Evolutionary conservation across 805 yeast genomes (phyloP).

Genomic region (Hanseniaspora pseudoguilliermondii): DNA sequence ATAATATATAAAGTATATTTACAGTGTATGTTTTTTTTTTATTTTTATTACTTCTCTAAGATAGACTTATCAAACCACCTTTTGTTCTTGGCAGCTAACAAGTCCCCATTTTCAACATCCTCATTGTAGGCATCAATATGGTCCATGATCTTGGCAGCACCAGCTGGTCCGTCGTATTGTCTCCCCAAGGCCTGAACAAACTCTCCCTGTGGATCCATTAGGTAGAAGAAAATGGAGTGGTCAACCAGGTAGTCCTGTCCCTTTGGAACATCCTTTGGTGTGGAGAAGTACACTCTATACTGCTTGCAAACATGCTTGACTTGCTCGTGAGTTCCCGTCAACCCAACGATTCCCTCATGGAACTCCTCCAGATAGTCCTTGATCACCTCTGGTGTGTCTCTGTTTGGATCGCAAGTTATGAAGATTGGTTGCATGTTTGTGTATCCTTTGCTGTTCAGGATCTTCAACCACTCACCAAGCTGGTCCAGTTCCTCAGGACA

Average conservation of each 20-base stretch:
- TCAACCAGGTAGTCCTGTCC: constrained; percentile 96
- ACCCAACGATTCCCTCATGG: constrained; percentile 78
- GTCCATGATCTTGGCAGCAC: constrained; percentile 60
- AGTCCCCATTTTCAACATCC: constrained; percentile 32
- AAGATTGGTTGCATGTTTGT: constrained; percentile 65
- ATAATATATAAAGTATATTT: no score
- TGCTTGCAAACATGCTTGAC: constrained; percentile 76
- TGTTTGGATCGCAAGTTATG: constrained; percentile 92
- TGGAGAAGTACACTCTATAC: constrained; percentile 91
- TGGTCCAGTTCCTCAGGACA: constrained; percentile 97
- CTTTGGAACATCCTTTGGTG: constrained; percentile 85
- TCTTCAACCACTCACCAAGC: constrained; percentile 54
- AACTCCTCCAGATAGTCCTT: constrained; percentile 76
- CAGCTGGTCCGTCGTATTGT: constrained; percentile 68
- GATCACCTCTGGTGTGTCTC: constrained; percentile 79
- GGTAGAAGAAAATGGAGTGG: constrained; percentile 90
- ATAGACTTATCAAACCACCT: constrained; percentile 26
- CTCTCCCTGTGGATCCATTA: constrained; percentile 97
- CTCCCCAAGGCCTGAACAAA: constrained; percentile 91
- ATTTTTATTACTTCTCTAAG: neutral
- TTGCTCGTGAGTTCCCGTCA: constrained; percentile 81
- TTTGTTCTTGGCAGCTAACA: constrained; percentile 34
- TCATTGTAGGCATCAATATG: constrained; percentile 71
- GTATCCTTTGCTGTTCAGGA: constrained; percentile 45
- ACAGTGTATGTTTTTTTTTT: no score